These are phyloP conservation scores for Lachnellula cervina DNA, from an alignment of 2,329 filamentous ascomycete species.

Conservation along the genomic window DNA sequence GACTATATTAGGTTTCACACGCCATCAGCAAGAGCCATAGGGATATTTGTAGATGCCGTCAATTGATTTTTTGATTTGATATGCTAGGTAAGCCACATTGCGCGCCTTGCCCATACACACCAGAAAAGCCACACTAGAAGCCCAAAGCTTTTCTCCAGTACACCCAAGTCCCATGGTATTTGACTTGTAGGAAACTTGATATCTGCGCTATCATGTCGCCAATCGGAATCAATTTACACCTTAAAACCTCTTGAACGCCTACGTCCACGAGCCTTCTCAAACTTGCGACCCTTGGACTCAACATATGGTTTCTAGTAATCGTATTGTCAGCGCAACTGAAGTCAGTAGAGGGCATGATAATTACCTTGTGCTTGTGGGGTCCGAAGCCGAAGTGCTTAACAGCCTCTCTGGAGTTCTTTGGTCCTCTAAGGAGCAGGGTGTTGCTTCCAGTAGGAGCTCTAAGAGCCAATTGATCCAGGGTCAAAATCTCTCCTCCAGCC, in stretches of 20 bases:
- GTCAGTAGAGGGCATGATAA: slow-evolving; percentile 34
- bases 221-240: slow-evolving; percentile 63
- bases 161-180: slow-evolving; percentile 2
- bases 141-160: slow-evolving; percentile 5
- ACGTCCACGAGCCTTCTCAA: slow-evolving; percentile 98
- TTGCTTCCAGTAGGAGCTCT: slow-evolving; percentile 93
- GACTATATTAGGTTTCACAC: too few relatives aligned
- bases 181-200: slow-evolving; percentile 15
- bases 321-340: slow-evolving; percentile 31
- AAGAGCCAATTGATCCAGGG: slow-evolving; percentile 94
- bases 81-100: slow-evolving; percentile 2
- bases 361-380: slow-evolving; percentile 94
- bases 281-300: slow-evolving; percentile 99
- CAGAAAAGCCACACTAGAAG: slow-evolving; percentile 6
- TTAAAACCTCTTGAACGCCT: slow-evolving; percentile 99
- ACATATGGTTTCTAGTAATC: slow-evolving; percentile 80
- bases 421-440: slow-evolving; percentile 93
- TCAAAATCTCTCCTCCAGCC: slow-evolving; percentile 91
- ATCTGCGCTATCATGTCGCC: slow-evolving; percentile 16
- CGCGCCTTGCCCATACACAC: slow-evolving; percentile 17
- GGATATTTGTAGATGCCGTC: background rate
- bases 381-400: slow-evolving; percentile 99
- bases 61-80: background rate
- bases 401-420: slow-evolving; percentile 97
- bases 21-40: too few relatives aligned